A percentile compares a stretch with the other conserved stretches of the same genome.
Conservation (phyloP, 1,139 yeast species). For the Suhomyces bribrorum region DNA sequence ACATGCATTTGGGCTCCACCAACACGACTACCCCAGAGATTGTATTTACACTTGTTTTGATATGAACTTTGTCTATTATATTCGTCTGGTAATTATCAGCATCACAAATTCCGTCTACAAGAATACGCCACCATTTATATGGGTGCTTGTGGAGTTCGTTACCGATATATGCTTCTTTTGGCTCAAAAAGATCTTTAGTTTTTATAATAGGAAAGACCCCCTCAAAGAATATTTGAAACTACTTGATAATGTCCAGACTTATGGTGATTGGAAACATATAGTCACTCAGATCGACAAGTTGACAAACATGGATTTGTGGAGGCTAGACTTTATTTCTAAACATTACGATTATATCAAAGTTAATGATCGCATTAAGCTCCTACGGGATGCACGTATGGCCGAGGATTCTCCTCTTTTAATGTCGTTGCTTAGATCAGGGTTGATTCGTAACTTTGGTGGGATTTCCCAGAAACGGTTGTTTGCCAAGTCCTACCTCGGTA, state of each 20-base stretch:
- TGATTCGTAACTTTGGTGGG: conserved; percentile 88
- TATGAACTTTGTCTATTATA: no score
- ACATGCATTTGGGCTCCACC: no score
- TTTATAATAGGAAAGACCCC: conserved; percentile 43
- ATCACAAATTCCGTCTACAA: conserved; percentile 24
- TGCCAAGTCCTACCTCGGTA: conserved; percentile 82
- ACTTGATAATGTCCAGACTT: conserved; percentile 46
- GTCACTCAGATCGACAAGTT: conserved; percentile 64
- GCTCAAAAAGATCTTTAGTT: conserved; percentile 44
- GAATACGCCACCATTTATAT: conserved; percentile 59
- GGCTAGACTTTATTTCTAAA: conserved; percentile 80
- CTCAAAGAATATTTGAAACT: conserved; percentile 41
- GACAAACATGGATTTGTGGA: conserved; percentile 75
- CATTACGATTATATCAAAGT: conserved; percentile 85
- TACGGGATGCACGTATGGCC: conserved; percentile 61
- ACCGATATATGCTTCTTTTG: conserved; percentile 63
- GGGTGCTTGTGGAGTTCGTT: conserved; percentile 62
- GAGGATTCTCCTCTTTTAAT: conserved; percentile 62
- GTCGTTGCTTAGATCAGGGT: conserved; percentile 77
- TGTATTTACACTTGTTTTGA: no score
- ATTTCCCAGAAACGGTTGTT: conserved; percentile 78
- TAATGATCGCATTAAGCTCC: conserved; percentile 64
- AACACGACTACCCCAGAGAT: no score
- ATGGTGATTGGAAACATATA: conserved; percentile 61
- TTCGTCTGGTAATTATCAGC: no score